Percentiles rank a stretch among this genome's conserved stretches.
Evolutionary conservation across 495 filamentous ascomycete genomes (phyloP).

Genomic region (Penicillium tannophilum): DNA sequence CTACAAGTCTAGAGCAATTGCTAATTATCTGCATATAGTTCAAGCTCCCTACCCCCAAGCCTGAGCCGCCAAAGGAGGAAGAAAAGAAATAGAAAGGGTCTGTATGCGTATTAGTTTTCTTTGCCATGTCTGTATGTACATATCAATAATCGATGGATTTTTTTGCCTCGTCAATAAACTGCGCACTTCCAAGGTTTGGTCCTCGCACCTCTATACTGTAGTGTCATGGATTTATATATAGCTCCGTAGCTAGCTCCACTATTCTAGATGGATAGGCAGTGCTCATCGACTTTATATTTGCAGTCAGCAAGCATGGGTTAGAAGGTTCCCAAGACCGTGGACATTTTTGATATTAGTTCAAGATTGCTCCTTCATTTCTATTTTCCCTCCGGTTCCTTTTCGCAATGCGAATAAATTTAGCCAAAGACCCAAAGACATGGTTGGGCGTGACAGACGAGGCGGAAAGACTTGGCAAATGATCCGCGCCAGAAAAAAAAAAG

Average conservation of each 20-base stretch:
- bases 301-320: no score
- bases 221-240: background rate
- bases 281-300: no score
- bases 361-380: background rate
- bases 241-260: background rate
- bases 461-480: conserved; percentile 29
- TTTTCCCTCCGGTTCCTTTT: background rate
- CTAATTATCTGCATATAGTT: conserved; percentile 52
- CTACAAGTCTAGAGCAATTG: background rate
- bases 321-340: no score
- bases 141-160: conserved; percentile 43
- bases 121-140: conserved; percentile 49
- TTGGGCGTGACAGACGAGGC: conserved; percentile 4
- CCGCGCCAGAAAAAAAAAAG: conserved; percentile 29
- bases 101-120: conserved; percentile 44
- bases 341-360: no score
- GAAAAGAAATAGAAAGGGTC: conserved; percentile 80
- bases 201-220: background rate
- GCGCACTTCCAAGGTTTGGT: background rate
- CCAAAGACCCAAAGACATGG: background rate
- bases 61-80: conserved; percentile 85
- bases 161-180: conserved; percentile 5
- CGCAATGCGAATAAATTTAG: background rate
- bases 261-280: background rate
- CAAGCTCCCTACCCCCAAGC: conserved; percentile 93